Conservation (phyloP, 345 rosid genomes). For the Viola odorata region DNA sequence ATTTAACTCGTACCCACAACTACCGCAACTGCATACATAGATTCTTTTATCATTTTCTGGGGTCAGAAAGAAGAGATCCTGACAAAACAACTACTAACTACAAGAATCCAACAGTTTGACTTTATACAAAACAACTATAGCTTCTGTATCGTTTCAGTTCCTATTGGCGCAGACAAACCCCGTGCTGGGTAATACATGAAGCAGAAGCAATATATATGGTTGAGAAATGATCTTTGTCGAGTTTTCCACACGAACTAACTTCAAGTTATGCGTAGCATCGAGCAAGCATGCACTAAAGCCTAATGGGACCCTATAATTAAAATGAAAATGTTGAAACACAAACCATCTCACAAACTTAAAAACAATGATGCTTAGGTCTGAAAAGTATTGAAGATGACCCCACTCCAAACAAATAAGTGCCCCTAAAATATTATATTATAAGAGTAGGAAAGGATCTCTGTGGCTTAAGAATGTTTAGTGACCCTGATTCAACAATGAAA, state of each 20-base stretch:
- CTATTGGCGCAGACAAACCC: not conserved
- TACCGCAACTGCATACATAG: conserved; percentile 71
- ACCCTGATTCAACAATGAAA: too few relatives aligned
- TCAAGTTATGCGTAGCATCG: too few relatives aligned
- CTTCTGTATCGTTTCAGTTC: not conserved
- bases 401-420: too few relatives aligned
- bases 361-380: too few relatives aligned
- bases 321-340: too few relatives aligned
- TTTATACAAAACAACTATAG: not conserved
- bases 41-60: not conserved
- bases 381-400: too few relatives aligned
- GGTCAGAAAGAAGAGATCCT: not conserved
- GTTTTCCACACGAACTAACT: not conserved
- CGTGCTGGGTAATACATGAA: not conserved
- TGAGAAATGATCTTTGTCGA: not conserved
- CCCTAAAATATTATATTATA: too few relatives aligned
- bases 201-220: not conserved
- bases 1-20: conserved; percentile 86
- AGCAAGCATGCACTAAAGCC: too few relatives aligned
- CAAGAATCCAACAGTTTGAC: not conserved
- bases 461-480: too few relatives aligned
- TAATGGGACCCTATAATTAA: too few relatives aligned
- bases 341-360: too few relatives aligned
- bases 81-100: not conserved
- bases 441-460: too few relatives aligned